Conservation (phyloP, 2,329 filamentous ascomycete genomes). For the Chaetothyriales sp. region DNA sequence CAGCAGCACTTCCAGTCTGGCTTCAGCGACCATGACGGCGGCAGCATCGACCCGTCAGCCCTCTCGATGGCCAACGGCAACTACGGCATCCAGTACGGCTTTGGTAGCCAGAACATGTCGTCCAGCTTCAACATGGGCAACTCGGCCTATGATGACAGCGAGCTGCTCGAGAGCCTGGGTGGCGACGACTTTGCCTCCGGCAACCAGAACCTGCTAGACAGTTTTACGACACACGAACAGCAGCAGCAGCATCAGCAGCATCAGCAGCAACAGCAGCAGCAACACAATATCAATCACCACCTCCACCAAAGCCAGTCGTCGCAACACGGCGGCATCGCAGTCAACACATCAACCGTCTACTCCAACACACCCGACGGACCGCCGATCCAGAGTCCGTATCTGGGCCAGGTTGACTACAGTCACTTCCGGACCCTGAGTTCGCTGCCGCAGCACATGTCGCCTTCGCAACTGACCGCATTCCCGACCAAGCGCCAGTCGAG, state of each 20-base stretch:
- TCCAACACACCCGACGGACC: slow-evolving; percentile 85
- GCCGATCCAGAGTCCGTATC: slow-evolving; percentile 81
- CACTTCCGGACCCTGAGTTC: slow-evolving; percentile 51
- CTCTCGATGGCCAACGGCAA: slow-evolving; percentile 49
- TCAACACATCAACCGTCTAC: slow-evolving; percentile 57
- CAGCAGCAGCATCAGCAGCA: slow-evolving; percentile 22
- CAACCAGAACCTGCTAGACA: slow-evolving; percentile 1
- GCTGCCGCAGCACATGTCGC: slow-evolving; percentile 28
- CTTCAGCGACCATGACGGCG: slow-evolving; percentile 33
- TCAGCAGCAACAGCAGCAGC: slow-evolving; percentile 14
- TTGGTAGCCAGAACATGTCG: slow-evolving; percentile 48
- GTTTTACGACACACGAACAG: not conserved
- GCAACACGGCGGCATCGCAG: slow-evolving; percentile 28
- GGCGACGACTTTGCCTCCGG: slow-evolving; percentile 11
- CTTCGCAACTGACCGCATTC: slow-evolving; percentile 25
- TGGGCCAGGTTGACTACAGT: slow-evolving; percentile 56
- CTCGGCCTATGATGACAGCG: slow-evolving; percentile 61
- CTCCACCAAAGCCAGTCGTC: slow-evolving; percentile 38
- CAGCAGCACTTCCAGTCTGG: slow-evolving; percentile 29
- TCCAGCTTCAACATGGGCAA: slow-evolving; percentile 64
- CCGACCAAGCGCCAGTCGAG: slow-evolving; percentile 47
- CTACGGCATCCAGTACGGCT: slow-evolving; percentile 36
- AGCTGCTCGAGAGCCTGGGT: slow-evolving; percentile 60
- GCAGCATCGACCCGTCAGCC: slow-evolving; percentile 69
- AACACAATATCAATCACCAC: slow-evolving; percentile 22